phyloP scores from a whole-genome alignment of 2,329 filamentous ascomycete genomes.

The Calonectria pseudoturangicola region DNA sequence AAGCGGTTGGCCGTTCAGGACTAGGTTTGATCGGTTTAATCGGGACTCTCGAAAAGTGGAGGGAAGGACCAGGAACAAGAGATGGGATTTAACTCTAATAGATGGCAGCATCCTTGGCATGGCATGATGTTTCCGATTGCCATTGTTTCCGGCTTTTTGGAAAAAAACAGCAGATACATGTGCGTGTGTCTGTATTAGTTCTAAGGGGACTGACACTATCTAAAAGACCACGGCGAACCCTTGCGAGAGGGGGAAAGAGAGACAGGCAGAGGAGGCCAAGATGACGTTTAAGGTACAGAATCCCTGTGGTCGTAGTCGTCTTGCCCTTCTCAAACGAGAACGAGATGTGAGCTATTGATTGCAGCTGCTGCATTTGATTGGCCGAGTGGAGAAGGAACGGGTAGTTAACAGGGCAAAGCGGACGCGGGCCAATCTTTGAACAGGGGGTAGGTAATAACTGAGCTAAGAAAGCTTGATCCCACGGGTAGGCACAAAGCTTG shows the following conservation, averaged over 20 bases:
- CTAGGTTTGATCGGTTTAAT: constrained; percentile 5
- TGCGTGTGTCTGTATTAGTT: no score
- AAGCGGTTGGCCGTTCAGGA: not conserved
- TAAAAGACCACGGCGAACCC: no score
- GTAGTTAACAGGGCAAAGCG: not conserved
- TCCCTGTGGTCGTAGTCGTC: no score
- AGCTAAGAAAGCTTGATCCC: not conserved
- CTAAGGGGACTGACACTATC: no score
- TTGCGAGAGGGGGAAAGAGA: no score
- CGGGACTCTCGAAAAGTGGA: not conserved
- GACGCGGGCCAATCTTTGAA: not conserved
- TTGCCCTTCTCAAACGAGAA: no score
- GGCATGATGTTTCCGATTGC: no score
- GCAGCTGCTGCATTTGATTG: not conserved
- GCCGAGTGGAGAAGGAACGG: not conserved
- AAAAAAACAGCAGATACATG: no score
- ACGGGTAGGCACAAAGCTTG: no score
- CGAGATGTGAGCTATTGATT: not conserved
- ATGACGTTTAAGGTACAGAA: no score
- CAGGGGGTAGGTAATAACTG: not conserved
- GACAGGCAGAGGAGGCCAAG: no score
- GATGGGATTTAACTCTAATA: not conserved
- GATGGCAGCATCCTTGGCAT: not conserved
- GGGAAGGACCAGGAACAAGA: not conserved
- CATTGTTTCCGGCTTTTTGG: no score